Evolutionary conservation across 768 basidiomycete species (phyloP).

Genomic region (Dioszegia aurantiaca): DNA sequence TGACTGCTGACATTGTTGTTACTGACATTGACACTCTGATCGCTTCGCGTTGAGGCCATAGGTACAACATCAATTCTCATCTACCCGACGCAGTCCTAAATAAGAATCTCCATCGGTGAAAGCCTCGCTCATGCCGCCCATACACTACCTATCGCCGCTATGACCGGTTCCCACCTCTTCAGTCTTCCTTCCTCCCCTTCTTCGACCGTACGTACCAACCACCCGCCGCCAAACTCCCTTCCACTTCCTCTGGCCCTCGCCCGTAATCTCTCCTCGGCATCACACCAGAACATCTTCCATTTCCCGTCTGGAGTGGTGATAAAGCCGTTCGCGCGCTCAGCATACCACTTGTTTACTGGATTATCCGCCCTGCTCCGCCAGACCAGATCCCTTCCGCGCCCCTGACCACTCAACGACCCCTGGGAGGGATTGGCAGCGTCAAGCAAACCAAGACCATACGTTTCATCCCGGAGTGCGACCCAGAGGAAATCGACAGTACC

Average conservation of each 20-base stretch:
- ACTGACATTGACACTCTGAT: too few relatives aligned
- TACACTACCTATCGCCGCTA: conserved; percentile 70
- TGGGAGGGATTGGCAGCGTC: conserved; percentile 91
- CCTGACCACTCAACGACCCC: conserved; percentile 80
- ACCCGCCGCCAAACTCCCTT: conserved; percentile 54
- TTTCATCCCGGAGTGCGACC: conserved; percentile 97
- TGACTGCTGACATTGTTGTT: too few relatives aligned
- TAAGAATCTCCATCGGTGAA: background rate
- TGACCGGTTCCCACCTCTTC: conserved; percentile 65
- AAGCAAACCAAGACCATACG: conserved; percentile 89
- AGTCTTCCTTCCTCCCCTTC: conserved; percentile 68
- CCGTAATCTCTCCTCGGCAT: conserved; percentile 81
- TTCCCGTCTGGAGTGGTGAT: conserved; percentile 53
- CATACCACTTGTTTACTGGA: conserved; percentile 99
- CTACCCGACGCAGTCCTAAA: too few relatives aligned
- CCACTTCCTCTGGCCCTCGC: conserved; percentile 34
- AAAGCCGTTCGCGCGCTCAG: conserved; percentile 90
- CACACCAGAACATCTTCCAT: conserved; percentile 98
- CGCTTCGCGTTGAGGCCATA: too few relatives aligned
- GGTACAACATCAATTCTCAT: too few relatives aligned
- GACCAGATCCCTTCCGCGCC: conserved; percentile 88
- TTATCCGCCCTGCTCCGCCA: conserved; percentile 93
- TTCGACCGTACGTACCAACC: conserved; percentile 55
- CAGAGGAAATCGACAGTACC: conserved; percentile 99
- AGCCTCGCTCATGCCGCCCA: conserved; percentile 59